Evolutionary conservation across 139 green algal genomes (phyloP).

Genomic region (Chlamydomonas asymmetrica): DNA sequence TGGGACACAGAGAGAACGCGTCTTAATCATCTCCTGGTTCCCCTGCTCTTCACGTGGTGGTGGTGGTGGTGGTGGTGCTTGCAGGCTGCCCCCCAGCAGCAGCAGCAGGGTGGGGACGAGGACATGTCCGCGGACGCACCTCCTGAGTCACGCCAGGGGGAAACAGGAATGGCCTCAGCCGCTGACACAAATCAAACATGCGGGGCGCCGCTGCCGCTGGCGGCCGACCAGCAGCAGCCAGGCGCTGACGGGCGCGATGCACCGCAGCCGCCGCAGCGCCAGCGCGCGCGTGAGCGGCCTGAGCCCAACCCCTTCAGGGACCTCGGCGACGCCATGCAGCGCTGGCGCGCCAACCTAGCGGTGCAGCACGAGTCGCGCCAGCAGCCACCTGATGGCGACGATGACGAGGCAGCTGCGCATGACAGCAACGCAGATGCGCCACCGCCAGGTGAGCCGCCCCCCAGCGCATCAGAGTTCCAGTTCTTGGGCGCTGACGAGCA

Average conservation of each 20-base stretch:
- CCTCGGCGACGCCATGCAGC: slow-evolving; percentile 75
- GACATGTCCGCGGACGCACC: slow-evolving; percentile 21
- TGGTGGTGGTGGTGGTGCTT: no score
- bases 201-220: slow-evolving; percentile 19
- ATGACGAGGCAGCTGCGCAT: slow-evolving; percentile 30
- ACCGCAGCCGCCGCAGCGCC: slow-evolving; percentile 35
- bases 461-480: slow-evolving; percentile 56
- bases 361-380: slow-evolving; percentile 62
- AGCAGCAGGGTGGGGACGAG: slow-evolving; percentile 17
- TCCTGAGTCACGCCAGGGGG: slow-evolving; percentile 29
- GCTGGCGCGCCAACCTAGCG: slow-evolving; percentile 69
- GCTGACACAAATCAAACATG: no score
- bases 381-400: slow-evolving; percentile 17
- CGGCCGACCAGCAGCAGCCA: slow-evolving; percentile 30
- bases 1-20: no score
- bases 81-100: no score
- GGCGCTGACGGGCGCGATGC: slow-evolving; percentile 19
- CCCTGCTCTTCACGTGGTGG: no score
- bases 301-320: slow-evolving; percentile 74
- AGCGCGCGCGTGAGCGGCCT: no score
- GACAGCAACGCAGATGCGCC: no score
- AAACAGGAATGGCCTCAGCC: slow-evolving; percentile 18
- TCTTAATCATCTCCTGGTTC: no score
- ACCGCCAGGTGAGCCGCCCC: no score
- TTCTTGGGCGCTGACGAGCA: slow-evolving; percentile 53